phyloP scores from a whole-genome alignment of 805 yeast species.

The Candida insectalens region DNA sequence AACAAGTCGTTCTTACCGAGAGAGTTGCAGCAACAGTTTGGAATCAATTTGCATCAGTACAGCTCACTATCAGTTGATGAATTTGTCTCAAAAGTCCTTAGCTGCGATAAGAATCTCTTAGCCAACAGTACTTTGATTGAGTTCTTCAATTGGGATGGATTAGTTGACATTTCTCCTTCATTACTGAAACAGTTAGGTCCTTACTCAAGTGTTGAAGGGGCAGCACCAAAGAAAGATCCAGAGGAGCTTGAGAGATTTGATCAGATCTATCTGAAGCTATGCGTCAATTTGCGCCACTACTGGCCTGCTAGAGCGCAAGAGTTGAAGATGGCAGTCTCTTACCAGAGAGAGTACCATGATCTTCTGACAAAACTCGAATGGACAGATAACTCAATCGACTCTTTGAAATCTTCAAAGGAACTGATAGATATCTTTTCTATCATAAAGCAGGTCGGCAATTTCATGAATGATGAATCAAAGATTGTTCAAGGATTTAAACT shows the following conservation, averaged over 20 bases:
- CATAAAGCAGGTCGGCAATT: slow-evolving; percentile 66
- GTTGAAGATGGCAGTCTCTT: slow-evolving; percentile 41
- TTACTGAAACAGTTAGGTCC: slow-evolving; percentile 52
- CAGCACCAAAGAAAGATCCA: slow-evolving; percentile 44
- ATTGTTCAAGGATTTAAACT: slow-evolving; percentile 64
- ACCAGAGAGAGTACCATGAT: slow-evolving; percentile 59
- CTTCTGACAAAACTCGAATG: slow-evolving; percentile 42
- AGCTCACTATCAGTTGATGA: slow-evolving; percentile 43
- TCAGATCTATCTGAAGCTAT: slow-evolving; percentile 56
- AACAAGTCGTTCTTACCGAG: slow-evolving; percentile 52
- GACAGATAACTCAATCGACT: slow-evolving; percentile 50
- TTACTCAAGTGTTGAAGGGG: slow-evolving; percentile 35
- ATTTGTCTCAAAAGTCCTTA: slow-evolving; percentile 42
- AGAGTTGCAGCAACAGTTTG: slow-evolving; percentile 71
- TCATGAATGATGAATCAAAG: slow-evolving; percentile 65
- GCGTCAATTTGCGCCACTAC: slow-evolving; percentile 57
- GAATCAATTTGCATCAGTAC: slow-evolving; percentile 64
- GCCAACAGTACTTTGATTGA: slow-evolving; percentile 52
- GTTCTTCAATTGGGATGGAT: slow-evolving; percentile 59
- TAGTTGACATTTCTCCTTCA: slow-evolving; percentile 48
- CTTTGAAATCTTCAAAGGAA: slow-evolving; percentile 40
- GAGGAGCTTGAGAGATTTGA: slow-evolving; percentile 58
- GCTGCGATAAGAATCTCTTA: slow-evolving; percentile 49
- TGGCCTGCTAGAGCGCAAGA: slow-evolving; percentile 70
- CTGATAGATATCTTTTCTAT: slow-evolving; percentile 53